Conservation (phyloP, 352 stramenopile species). For the Lagenidium giganteum region DNA sequence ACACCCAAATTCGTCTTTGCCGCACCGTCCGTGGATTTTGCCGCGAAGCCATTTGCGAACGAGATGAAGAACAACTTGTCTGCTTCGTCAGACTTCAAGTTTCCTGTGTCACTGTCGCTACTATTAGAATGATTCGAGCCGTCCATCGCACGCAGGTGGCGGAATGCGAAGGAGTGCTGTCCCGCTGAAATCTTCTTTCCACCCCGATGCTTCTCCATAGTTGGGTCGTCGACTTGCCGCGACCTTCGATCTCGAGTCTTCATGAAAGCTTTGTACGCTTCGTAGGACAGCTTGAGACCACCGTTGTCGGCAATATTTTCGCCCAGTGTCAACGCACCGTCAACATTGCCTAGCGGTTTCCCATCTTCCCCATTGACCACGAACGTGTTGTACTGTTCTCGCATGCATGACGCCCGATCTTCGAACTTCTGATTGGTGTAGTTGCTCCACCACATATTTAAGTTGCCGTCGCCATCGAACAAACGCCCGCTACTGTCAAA, state of each 20-base stretch:
- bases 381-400: constrained; percentile 46
- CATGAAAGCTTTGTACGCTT: constrained; percentile 38
- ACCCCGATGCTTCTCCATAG: too few relatives aligned
- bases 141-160: too few relatives aligned
- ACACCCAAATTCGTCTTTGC: constrained; percentile 35
- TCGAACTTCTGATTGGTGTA: constrained; percentile 70
- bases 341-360: constrained; percentile 30
- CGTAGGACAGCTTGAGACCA: constrained; percentile 43
- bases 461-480: constrained; percentile 82
- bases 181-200: too few relatives aligned
- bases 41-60: constrained; percentile 47
- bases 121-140: too few relatives aligned
- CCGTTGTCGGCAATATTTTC: constrained; percentile 81
- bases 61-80: constrained; percentile 66
- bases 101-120: too few relatives aligned
- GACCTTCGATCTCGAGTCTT: too few relatives aligned
- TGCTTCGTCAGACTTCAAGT: too few relatives aligned
- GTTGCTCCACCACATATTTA: constrained; percentile 89
- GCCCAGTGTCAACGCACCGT: constrained; percentile 56
- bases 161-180: too few relatives aligned
- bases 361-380: constrained; percentile 25
- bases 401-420: constrained; percentile 41
- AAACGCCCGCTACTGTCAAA: constrained; percentile 90
- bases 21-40: too few relatives aligned
- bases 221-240: too few relatives aligned